Percentiles rank a stretch among this genome's conserved stretches.
Evolutionary conservation across 140 eudicot species (phyloP).

Genomic region (Artemisia princeps): DNA sequence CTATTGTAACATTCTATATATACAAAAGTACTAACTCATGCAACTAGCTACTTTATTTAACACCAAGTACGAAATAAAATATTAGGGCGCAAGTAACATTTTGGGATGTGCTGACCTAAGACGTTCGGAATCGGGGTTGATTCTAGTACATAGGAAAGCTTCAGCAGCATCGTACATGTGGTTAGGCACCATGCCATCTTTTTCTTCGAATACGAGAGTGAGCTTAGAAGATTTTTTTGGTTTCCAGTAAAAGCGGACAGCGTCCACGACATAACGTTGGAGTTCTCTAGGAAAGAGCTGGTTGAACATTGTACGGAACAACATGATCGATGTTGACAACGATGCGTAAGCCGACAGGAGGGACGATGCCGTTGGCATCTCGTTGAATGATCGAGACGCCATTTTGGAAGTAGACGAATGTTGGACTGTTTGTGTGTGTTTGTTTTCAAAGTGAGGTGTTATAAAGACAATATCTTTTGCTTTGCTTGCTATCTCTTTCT

Average conservation of each 20-base stretch:
- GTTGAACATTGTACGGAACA: slow-evolving; percentile 50
- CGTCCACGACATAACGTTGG: slow-evolving; percentile 28
- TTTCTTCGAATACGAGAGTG: slow-evolving; percentile 34
- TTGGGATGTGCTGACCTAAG: slow-evolving; percentile 22
- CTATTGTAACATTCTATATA: no score
- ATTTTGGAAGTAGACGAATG: slow-evolving; percentile 26
- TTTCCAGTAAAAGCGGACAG: slow-evolving; percentile 31
- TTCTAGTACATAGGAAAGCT: slow-evolving; percentile 29
- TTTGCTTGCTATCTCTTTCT: no score
- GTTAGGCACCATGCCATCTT: slow-evolving; percentile 32
- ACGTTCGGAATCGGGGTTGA: slow-evolving; percentile 34
- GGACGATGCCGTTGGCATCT: slow-evolving; percentile 55
- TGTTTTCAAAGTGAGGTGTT: no score
- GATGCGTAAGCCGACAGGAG: slow-evolving; percentile 65
- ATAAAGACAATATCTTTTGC: no score
- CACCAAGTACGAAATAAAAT: no score
- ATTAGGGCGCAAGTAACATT: background rate
- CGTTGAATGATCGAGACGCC: slow-evolving; percentile 24
- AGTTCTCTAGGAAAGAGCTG: slow-evolving; percentile 53
- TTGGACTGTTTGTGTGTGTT: background rate
- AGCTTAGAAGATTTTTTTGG: slow-evolving; percentile 27
- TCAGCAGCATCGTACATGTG: slow-evolving; percentile 38
- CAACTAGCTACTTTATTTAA: no score
- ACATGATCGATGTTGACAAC: slow-evolving; percentile 51
- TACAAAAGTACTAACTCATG: no score